phyloP scores from a whole-genome alignment of 768 basidiomycete species.

The Russula foetens region DNA sequence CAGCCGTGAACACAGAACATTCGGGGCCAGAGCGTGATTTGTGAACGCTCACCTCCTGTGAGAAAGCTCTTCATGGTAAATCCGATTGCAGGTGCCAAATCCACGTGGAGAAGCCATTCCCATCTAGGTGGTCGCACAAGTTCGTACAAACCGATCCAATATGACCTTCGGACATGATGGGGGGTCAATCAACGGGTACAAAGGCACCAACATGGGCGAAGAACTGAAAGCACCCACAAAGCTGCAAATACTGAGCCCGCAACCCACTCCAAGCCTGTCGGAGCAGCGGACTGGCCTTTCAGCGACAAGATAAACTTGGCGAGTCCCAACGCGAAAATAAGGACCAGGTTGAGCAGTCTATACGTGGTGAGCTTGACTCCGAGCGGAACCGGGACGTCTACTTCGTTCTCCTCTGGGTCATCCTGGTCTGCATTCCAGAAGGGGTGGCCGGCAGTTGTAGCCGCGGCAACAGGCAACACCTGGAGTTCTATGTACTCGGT shows the following conservation, averaged over 20 bases:
- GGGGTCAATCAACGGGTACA: not conserved
- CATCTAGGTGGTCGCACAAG: not conserved
- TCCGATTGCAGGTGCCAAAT: not conserved
- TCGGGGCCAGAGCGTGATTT: not conserved
- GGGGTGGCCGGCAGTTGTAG: not conserved
- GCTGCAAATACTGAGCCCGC: not conserved
- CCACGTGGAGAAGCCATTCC: conserved; percentile 4
- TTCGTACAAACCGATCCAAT: conserved; percentile 7
- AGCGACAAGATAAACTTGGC: not conserved
- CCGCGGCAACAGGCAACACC: not conserved
- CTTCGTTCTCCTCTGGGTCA: not conserved
- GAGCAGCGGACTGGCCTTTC: not conserved
- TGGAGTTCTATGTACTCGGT: not conserved
- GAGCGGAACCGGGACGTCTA: not conserved
- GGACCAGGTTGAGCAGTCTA: not conserved
- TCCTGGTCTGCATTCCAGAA: not conserved
- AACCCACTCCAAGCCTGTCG: not conserved
- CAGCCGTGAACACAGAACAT: not conserved
- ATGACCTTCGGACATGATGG: not conserved
- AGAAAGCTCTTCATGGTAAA: not conserved
- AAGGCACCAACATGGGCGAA: not conserved
- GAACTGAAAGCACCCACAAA: not conserved
- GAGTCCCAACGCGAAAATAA: not conserved
- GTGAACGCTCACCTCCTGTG: not conserved
- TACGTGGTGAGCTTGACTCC: conserved; percentile 5